Evolutionary conservation across 2,329 filamentous ascomycete genomes (phyloP).

Genomic region (Arthrobotrys entomopaga): DNA sequence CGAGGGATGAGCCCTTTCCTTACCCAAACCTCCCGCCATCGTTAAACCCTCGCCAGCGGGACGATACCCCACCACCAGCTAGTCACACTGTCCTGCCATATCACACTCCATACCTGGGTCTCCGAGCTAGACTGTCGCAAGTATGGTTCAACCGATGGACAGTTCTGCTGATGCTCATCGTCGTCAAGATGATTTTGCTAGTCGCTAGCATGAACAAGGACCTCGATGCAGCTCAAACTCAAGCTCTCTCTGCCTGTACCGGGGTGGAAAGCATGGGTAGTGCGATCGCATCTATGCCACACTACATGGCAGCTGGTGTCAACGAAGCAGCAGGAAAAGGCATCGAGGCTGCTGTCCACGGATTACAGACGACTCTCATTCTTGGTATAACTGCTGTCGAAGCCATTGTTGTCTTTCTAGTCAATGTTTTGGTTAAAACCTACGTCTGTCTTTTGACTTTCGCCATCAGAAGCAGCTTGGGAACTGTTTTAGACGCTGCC

Average conservation of each 20-base stretch:
- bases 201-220: conserved; percentile 77
- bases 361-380: conserved; percentile 79
- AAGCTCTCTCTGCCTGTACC: conserved; percentile 88
- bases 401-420: conserved; percentile 87
- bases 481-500: conserved; percentile 73
- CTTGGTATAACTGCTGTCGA: conserved; percentile 85
- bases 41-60: conserved; percentile 28
- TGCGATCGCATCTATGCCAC: conserved; percentile 96
- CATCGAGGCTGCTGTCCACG: conserved; percentile 82
- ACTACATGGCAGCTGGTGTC: conserved; percentile 88
- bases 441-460: conserved; percentile 90
- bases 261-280: conserved; percentile 93
- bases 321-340: conserved; percentile 84
- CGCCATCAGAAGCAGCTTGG: conserved; percentile 80
- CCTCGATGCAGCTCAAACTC: conserved; percentile 77
- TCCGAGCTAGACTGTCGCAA: conserved; percentile 89
- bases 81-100: conserved; percentile 63
- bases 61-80: conserved; percentile 22
- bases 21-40: conserved; percentile 49
- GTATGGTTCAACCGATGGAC: conserved; percentile 99
- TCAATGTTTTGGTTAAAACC: conserved; percentile 89
- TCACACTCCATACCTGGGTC: conserved; percentile 89
- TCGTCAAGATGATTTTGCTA: conserved; percentile 81
- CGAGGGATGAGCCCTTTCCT: conserved; percentile 37
- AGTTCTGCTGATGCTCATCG: conserved; percentile 83